Base-by-base conservation (phyloP, 1,284 basidiomycete species). In the Trichosporon sp. region DNA sequence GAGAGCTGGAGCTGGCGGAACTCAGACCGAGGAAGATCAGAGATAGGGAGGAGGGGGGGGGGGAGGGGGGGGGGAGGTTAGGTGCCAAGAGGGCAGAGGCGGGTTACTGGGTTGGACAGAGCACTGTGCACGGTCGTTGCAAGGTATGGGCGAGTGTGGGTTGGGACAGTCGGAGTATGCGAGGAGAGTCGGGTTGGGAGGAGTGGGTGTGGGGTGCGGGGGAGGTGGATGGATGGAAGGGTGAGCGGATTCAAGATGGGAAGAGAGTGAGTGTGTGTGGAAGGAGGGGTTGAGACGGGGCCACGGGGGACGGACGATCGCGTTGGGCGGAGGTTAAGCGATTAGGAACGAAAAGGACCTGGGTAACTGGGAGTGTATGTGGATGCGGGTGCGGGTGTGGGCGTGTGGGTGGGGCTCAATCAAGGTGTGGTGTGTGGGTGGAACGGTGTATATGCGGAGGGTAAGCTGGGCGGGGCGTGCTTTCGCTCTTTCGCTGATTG, bases 271-370 rank as follows among this genome's bases (percentile, higher is more conserved):
- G 26, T 26, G 26, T 26, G 65, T 21, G 31, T 66, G 65, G 61
- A 63, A 19, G 11, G 32, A 32, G 31, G 43, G 26, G 26, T 26
- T 26, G 26, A 26, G 26, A 26, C 26, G 26, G 26, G 26, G 26
- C 26, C 26, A 26, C 26, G 26, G 32, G 16, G 61, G 61, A 21
- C 32, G 61, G 61, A 19, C 61, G 31, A 63, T 32, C 7, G 32
- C 32, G 31, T 19, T 63, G 21, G 51, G 56, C 26, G 56, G 56
- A 46, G 43, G 43, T 46, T 54, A 26, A 54, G 51, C n/a, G 51
- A 54, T 10, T 54, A 54, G 51, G 51, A 54, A 21, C 51, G 51
- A 7, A 21, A 26, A 21, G 51, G 14, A 21, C 26, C 26, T 26
- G 26, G 26, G 26, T 26, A 26, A 26, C 12, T 51, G 19, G 35